Evolutionary conservation across 495 filamentous ascomycete genomes (phyloP).

Genomic region (Penicillium angulare): DNA sequence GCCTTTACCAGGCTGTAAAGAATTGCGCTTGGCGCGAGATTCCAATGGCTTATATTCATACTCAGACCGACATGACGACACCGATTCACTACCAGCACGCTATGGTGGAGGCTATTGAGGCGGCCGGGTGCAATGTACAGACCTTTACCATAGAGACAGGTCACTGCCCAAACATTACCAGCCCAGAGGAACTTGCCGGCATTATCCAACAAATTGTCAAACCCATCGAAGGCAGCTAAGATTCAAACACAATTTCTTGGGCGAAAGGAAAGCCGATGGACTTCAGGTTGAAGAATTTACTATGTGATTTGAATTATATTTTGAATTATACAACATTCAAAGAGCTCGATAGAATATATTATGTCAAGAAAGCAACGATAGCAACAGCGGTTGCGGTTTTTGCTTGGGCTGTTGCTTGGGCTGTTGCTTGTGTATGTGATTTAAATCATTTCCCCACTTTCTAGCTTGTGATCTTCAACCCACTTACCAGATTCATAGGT

Average conservation of each 20-base stretch:
- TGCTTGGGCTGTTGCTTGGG: too few relatives aligned
- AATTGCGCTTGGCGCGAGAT: neutral
- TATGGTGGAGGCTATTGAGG: neutral
- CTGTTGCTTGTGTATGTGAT: too few relatives aligned
- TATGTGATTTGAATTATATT: too few relatives aligned
- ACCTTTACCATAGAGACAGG: neutral
- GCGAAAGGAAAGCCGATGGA: too few relatives aligned
- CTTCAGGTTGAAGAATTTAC: too few relatives aligned
- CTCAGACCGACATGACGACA: neutral
- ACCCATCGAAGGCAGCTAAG: too few relatives aligned
- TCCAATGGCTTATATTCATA: neutral
- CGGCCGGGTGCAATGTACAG: neutral
- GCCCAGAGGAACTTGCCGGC: neutral
- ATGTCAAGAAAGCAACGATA: constrained; percentile 6
- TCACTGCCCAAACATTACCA: neutral
- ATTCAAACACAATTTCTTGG: too few relatives aligned
- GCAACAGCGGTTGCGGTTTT: constrained; percentile 1
- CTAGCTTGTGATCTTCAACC: too few relatives aligned
- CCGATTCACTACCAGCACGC: neutral
- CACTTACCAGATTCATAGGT: too few relatives aligned
- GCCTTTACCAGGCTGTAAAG: neutral
- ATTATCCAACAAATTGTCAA: neutral
- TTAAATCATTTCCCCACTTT: too few relatives aligned
- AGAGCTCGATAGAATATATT: too few relatives aligned
- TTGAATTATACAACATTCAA: too few relatives aligned